Base-by-base conservation (phyloP, 2,329 filamentous ascomycete species). In the Lecanicillium sp. region DNA sequence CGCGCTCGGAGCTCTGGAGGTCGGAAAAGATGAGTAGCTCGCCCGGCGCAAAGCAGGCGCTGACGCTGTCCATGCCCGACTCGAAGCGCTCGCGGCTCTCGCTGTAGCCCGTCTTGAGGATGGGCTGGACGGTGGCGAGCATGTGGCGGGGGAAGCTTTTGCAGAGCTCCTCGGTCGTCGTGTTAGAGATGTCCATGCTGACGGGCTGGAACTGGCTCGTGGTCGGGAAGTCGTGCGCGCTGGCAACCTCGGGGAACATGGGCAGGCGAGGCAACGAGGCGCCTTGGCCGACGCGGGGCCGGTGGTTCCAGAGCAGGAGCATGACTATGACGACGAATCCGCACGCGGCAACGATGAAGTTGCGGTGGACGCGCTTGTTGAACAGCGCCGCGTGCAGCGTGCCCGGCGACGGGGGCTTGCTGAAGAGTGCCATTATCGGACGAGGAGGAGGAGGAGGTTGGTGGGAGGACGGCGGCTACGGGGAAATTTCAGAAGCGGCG, bases 11-110 rank as follows among this genome's bases (percentile, higher is more conserved):
- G 37, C 71, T 64, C 33, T 66, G 66, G 11, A 69, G 59, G 48
- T 77, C 72, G 39, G 71, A 74, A 48, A 71, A 68, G 46, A 76
- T 57, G 36, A 72, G 59, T 13, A 72, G 53, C 13, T 61, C 57
- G 30, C 46, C 50, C 3, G 41, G 37, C 11, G 15, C 11, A 27
- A 43, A 43, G 33, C 40, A 43, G 44, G 59, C 53, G 7, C 44
- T 46, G 18, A 74, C 68, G 52, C 67, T 76, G 15, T 42, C 40
- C 19, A 42, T 27, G 25, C 39, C 36, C 12, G 17, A 29, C 10
- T 66, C 57, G 17, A 64, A 46, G 37, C 62, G 61, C 30, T 63
- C 56, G 6, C 54, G 49, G 25, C 49, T 40, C 37, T 72, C 69
- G 41, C 61, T 63, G 38, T 65, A 62, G 35, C 70, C 68, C 33